phyloP scores from a whole-genome alignment of 2,329 filamentous ascomycete species.

The Ophiocordyceps robertsii region DNA sequence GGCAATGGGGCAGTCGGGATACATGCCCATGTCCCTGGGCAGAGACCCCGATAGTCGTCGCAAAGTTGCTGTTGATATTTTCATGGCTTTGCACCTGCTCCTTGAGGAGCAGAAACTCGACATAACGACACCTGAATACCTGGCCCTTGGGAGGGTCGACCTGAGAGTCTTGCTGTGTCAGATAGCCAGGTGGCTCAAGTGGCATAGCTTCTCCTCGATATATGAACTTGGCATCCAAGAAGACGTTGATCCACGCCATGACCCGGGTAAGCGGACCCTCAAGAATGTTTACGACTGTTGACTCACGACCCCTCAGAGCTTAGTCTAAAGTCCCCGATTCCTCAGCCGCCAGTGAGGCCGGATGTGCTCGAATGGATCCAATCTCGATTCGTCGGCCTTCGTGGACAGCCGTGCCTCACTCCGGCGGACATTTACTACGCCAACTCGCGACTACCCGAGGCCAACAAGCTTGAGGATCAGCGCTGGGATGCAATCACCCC shows the following conservation, averaged over 20 bases:
- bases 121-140: conserved; percentile 33
- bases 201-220: conserved; percentile 34
- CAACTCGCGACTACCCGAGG: conserved; percentile 19
- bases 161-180: conserved; percentile 69
- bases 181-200: conserved; percentile 69
- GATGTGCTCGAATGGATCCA: conserved; percentile 43
- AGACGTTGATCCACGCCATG: conserved; percentile 24
- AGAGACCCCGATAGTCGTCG: conserved; percentile 42
- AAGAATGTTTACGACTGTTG: background rate
- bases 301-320: conserved; percentile 12
- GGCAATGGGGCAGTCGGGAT: conserved; percentile 40
- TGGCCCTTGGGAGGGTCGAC: conserved; percentile 29
- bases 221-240: conserved; percentile 42
- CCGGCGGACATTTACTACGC: conserved; percentile 31
- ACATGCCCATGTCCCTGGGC: conserved; percentile 47
- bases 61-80: conserved; percentile 50
- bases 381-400: conserved; percentile 25
- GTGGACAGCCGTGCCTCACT: conserved; percentile 24
- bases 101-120: conserved; percentile 81
- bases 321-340: conserved; percentile 16
- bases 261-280: conserved; percentile 20
- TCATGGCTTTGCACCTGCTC: conserved; percentile 73
- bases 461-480: conserved; percentile 20
- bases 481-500: conserved; percentile 41
- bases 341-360: conserved; percentile 19